phyloP scores from a whole-genome alignment of 768 basidiomycete species.

The Boletus rex-veris region DNA sequence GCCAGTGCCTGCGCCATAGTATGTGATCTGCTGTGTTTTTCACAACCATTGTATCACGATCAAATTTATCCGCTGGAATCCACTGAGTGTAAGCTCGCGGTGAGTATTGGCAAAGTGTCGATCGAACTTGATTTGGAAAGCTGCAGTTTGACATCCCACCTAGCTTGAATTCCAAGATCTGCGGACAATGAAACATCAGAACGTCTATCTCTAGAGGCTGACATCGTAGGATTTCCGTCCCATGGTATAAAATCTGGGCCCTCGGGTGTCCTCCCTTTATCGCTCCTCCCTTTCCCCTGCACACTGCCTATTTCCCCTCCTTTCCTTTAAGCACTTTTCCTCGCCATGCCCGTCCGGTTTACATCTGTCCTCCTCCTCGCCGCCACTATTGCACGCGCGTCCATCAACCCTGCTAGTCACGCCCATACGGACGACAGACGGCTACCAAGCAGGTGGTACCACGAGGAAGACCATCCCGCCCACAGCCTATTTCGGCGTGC shows the following conservation, averaged over 20 bases:
- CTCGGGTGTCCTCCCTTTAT: neutral
- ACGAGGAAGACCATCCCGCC: conserved; percentile 54
- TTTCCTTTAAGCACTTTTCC: conserved; percentile 37
- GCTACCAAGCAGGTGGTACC: conserved; percentile 53
- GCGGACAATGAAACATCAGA: conserved; percentile 11
- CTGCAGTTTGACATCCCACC: neutral
- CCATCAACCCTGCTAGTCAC: conserved; percentile 17
- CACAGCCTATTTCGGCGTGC: conserved; percentile 61
- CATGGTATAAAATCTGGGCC: conserved; percentile 26
- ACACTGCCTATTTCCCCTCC: conserved; percentile 30
- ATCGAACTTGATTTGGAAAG: conserved; percentile 20
- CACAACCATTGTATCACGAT: conserved; percentile 18
- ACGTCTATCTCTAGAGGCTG: conserved; percentile 24
- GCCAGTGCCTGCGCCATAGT: conserved; percentile 25
- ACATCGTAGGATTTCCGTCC: conserved; percentile 19
- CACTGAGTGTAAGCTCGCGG: neutral
- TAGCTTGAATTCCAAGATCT: conserved; percentile 12
- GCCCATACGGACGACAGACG: conserved; percentile 16
- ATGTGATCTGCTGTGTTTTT: conserved; percentile 11
- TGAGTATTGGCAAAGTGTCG: conserved; percentile 2
- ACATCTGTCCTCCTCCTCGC: conserved; percentile 26
- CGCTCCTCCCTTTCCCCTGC: conserved; percentile 3
- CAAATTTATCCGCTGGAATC: conserved; percentile 14
- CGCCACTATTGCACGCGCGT: conserved; percentile 19
- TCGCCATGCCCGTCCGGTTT: conserved; percentile 25